These are phyloP conservation scores for Cladorrhinum sp. DNA, from an alignment of 2,329 filamentous ascomycete genomes.

Conservation along the genomic window DNA sequence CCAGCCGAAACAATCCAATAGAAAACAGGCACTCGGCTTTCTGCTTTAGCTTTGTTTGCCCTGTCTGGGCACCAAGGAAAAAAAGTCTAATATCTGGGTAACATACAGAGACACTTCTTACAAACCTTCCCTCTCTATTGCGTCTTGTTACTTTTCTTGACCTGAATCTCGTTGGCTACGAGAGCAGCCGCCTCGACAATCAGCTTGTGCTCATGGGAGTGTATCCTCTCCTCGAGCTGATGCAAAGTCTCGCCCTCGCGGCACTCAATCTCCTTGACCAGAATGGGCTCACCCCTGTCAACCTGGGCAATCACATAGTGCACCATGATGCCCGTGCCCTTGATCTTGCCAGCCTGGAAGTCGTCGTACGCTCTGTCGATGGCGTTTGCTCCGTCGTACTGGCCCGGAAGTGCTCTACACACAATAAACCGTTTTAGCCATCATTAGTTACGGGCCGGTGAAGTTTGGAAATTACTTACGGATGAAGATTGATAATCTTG, in stretches of 20 bases:
- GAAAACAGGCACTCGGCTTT: no score
- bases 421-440: no score
- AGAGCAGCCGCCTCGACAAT: constrained; percentile 71
- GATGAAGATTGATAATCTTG: constrained; percentile 79
- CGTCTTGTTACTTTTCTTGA: no score
- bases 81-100: no score
- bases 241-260: constrained; percentile 62
- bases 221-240: constrained; percentile 69
- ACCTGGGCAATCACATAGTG: constrained; percentile 81
- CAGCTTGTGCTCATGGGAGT: constrained; percentile 70
- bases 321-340: constrained; percentile 83
- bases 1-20: no score
- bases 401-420: constrained; percentile 47
- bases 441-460: no score
- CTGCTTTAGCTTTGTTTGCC: no score
- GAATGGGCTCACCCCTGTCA: constrained; percentile 72
- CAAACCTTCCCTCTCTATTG: no score
- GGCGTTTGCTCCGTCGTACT: constrained; percentile 73
- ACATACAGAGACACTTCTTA: no score
- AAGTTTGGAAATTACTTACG: no score
- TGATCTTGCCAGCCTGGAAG: constrained; percentile 61
- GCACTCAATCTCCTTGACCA: constrained; percentile 66
- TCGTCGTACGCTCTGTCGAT: constrained; percentile 77
- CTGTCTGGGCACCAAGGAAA: no score
- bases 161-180: constrained; percentile 42